These are phyloP conservation scores for Alternaria gansuensis DNA, from an alignment of 2,329 filamentous ascomycete species.

Conservation along the genomic window DNA sequence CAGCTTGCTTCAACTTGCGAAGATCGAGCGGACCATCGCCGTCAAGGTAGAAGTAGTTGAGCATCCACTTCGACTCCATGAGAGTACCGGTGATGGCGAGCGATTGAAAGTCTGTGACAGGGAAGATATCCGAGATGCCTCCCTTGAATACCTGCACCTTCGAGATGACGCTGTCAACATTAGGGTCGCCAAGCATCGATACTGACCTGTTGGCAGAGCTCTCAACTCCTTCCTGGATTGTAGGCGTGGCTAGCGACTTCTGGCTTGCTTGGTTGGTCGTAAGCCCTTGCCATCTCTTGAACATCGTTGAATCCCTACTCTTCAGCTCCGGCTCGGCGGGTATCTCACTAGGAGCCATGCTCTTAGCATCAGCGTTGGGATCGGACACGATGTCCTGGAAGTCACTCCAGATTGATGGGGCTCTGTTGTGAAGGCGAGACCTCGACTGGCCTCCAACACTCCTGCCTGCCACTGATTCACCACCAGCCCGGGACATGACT, in stretches of 20 bases:
- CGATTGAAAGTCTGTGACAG: conserved; percentile 48
- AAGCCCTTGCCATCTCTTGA: conserved; percentile 44
- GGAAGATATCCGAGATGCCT: conserved; percentile 47
- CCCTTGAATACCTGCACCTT: conserved; percentile 50
- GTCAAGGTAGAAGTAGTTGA: conserved; percentile 50
- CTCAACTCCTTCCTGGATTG: conserved; percentile 40
- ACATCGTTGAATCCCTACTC: conserved; percentile 28
- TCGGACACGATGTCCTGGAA: conserved; percentile 46
- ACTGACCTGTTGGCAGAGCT: conserved; percentile 32
- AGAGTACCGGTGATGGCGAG: conserved; percentile 48
- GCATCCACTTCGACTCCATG: conserved; percentile 49
- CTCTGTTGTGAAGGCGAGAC: conserved; percentile 30
- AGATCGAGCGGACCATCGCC: conserved; percentile 44
- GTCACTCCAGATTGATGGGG: conserved; percentile 40
- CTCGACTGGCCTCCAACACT: conserved; percentile 29
- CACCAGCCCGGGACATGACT: conserved; percentile 46
- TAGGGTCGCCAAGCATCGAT: conserved; percentile 46
- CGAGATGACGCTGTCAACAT: conserved; percentile 48
- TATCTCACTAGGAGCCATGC: conserved; percentile 17
- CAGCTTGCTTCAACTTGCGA: conserved; percentile 44
- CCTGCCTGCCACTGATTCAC: conserved; percentile 27
- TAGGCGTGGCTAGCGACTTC: conserved; percentile 35
- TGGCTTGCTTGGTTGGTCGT: conserved; percentile 20
- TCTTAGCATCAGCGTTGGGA: conserved; percentile 29
- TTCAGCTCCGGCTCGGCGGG: conserved; percentile 21